Conservation (phyloP, 352 stramenopile genomes). For the Phytopythium sindhum region DNA sequence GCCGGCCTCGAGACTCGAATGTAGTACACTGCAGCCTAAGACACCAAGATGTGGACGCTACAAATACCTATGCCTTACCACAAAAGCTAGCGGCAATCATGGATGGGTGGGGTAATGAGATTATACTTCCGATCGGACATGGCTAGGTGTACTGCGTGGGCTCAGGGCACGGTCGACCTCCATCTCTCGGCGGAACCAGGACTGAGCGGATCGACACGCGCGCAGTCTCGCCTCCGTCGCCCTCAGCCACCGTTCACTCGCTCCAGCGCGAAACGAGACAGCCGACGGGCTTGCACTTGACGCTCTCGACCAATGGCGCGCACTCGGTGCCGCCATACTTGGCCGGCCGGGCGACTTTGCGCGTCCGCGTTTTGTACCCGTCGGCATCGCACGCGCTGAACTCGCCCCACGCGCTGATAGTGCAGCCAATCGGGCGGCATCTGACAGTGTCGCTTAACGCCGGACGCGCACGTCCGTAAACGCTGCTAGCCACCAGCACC, state of each 20-base stretch:
- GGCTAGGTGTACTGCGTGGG: slow-evolving; percentile 17
- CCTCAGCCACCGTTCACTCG: slow-evolving; percentile 20
- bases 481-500: slow-evolving; percentile 15
- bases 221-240: slow-evolving; percentile 23
- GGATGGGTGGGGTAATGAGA: no score
- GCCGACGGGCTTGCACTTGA: slow-evolving; percentile 21
- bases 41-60: background rate
- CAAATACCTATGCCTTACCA: background rate
- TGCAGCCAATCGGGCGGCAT: slow-evolving; percentile 21
- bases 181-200: slow-evolving; percentile 28
- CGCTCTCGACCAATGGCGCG: slow-evolving; percentile 15
- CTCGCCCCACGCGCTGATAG: slow-evolving; percentile 21
- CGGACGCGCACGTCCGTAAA: slow-evolving; percentile 19
- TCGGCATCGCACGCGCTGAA: slow-evolving; percentile 19
- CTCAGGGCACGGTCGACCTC: slow-evolving; percentile 33
- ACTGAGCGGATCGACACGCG: slow-evolving; percentile 32
- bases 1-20: background rate
- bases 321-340: slow-evolving; percentile 22
- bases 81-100: no score
- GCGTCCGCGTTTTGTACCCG: slow-evolving; percentile 25
- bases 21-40: background rate
- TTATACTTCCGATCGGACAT: no score
- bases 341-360: slow-evolving; percentile 16
- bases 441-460: slow-evolving; percentile 18
- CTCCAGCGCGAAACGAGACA: slow-evolving; percentile 34